Conservation (phyloP, 1,284 basidiomycete genomes). For the Acaromyces ingoldii region DNA sequence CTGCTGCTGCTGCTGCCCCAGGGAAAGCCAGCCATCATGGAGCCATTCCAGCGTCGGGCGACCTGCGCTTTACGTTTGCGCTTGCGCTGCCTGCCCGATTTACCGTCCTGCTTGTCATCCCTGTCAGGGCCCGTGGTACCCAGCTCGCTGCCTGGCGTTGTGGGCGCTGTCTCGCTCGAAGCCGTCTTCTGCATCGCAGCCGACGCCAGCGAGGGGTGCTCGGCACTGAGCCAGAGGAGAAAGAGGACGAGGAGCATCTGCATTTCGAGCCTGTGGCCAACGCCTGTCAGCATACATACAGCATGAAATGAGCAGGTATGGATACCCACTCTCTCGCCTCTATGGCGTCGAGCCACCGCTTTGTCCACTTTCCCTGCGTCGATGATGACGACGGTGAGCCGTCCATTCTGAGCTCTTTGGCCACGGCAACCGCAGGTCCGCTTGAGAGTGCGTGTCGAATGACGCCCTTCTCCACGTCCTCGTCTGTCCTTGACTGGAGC, state of each 20-base stretch:
- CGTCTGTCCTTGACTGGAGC: too few species aligned
- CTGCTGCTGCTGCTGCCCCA: not conserved
- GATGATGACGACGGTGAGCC: too few species aligned
- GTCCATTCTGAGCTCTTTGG: too few species aligned
- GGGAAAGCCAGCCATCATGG: constrained; percentile 1
- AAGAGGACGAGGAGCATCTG: constrained; percentile 7
- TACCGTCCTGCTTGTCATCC: not conserved
- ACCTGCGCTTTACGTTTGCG: constrained; percentile 7
- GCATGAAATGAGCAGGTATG: too few species aligned
- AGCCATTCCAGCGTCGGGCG: constrained; percentile 7
- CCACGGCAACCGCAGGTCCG: not conserved
- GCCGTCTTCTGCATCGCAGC: too few species aligned
- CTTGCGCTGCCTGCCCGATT: not conserved
- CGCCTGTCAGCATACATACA: too few species aligned
- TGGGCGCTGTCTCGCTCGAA: too few species aligned
- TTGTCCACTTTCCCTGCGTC: not conserved
- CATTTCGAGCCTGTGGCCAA: constrained; percentile 4
- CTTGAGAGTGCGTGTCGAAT: not conserved
- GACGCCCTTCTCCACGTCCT: not conserved
- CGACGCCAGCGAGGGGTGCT: too few species aligned
- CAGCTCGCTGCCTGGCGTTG: too few species aligned
- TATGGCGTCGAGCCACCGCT: constrained; percentile 3
- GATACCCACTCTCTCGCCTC: constrained; percentile 1
- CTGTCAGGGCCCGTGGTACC: too few species aligned
- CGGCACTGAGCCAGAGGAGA: not conserved